Evolutionary conservation across 2,329 filamentous ascomycete species (phyloP).

Genomic region (Exophiala oligosperma): DNA sequence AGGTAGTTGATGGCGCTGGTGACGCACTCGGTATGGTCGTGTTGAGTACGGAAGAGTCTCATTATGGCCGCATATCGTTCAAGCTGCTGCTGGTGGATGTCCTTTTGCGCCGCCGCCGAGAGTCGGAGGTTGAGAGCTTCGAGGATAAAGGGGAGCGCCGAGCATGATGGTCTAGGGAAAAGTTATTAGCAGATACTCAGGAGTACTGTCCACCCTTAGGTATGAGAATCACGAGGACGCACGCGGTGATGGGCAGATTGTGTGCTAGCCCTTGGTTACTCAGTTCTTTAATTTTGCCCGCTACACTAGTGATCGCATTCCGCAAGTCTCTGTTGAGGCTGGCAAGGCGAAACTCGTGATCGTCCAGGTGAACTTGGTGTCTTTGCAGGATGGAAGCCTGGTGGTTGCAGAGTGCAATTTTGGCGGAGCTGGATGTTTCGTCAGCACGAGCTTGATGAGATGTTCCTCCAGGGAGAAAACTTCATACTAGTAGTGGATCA

Average conservation of each 20-base stretch:
- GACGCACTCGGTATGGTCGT: conserved; percentile 2
- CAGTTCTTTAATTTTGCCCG: not conserved
- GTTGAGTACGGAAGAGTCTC: not conserved
- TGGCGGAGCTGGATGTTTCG: not conserved
- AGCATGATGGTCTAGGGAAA: conserved; percentile 1
- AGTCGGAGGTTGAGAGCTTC: conserved; percentile 1
- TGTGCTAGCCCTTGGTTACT: conserved; percentile 2
- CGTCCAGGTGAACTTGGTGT: conserved; percentile 3
- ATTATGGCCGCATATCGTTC: not conserved
- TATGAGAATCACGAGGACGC: not conserved
- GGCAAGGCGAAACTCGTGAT: not conserved
- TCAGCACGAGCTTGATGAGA: not conserved
- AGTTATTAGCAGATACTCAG: not conserved
- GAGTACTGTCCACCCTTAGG: not conserved
- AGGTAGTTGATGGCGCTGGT: not conserved
- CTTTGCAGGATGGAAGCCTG: not conserved
- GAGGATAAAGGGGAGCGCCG: not conserved
- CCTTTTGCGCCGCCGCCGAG: not conserved
- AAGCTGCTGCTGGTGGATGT: conserved; percentile 1
- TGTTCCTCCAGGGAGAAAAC: not conserved
- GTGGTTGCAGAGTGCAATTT: not conserved
- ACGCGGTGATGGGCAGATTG: conserved; percentile 1
- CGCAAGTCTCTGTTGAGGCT: conserved; percentile 1
- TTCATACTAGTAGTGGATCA: conserved; percentile 8
- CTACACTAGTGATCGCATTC: not conserved